Conservation (phyloP, 2,329 filamentous ascomycete genomes). For the Penicillium brasilianum region DNA sequence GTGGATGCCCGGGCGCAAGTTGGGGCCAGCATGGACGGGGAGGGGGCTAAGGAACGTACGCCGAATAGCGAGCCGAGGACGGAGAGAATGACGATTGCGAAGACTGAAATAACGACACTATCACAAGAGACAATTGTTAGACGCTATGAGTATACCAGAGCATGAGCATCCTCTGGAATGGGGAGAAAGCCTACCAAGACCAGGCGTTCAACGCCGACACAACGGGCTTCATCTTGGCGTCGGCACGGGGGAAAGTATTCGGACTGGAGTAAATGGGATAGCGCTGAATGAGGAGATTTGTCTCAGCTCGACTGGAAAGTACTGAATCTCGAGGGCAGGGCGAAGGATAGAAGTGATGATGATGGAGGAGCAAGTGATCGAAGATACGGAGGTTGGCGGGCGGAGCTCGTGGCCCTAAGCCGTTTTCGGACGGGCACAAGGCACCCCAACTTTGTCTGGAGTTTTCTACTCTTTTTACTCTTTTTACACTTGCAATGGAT, state of each 20-base stretch:
- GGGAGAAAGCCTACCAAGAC: conserved; percentile 73
- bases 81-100: conserved; percentile 69
- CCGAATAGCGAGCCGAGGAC: conserved; percentile 75
- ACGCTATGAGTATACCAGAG: not conserved
- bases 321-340: not conserved
- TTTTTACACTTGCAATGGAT: not conserved
- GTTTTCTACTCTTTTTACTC: not conserved
- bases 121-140: conserved; percentile 22
- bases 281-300: not conserved
- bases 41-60: conserved; percentile 47
- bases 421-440: conserved; percentile 29
- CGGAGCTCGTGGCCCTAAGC: conserved; percentile 29
- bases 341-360: conserved; percentile 13
- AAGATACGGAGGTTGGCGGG: conserved; percentile 34
- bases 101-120: conserved; percentile 73
- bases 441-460: conserved; percentile 2
- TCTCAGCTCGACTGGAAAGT: not conserved
- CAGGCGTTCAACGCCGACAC: conserved; percentile 91
- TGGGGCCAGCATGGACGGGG: not conserved
- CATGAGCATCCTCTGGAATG: not conserved
- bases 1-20: conserved; percentile 10
- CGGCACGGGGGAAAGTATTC: conserved; percentile 3
- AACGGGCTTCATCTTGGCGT: conserved; percentile 83
- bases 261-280: not conserved
- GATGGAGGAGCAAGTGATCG: conserved; percentile 15